phyloP scores from a whole-genome alignment of 805 yeast genomes.

The Yamadazyma endophytica region DNA sequence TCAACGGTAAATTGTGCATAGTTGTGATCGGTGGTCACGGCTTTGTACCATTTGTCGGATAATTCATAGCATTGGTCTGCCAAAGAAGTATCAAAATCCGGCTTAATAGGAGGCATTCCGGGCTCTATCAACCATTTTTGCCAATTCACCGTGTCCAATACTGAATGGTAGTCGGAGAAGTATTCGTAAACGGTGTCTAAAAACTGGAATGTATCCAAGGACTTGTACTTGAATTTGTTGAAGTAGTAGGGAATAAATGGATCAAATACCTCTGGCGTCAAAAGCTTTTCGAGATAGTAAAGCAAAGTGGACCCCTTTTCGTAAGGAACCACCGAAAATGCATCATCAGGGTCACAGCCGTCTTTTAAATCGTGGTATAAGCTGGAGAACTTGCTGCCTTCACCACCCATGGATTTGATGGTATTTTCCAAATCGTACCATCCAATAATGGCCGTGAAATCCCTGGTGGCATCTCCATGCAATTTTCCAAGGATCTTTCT shows the following conservation, averaged over 20 bases:
- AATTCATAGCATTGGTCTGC: conserved; percentile 68
- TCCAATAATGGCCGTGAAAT: conserved; percentile 80
- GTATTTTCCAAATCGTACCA: conserved; percentile 77
- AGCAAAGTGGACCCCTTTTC: conserved; percentile 85
- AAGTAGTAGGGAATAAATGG: conserved; percentile 80
- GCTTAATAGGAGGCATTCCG: conserved; percentile 83
- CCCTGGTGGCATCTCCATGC: conserved; percentile 77
- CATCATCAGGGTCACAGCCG: conserved; percentile 80
- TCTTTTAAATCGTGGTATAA: conserved; percentile 70
- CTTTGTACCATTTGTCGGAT: conserved; percentile 60
- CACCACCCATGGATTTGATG: conserved; percentile 58
- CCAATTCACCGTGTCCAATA: conserved; percentile 79
- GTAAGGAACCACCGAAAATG: conserved; percentile 83
- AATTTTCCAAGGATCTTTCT: conserved; percentile 73
- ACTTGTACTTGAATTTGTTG: conserved; percentile 58
- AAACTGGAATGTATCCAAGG: conserved; percentile 80
- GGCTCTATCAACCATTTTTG: conserved; percentile 74
- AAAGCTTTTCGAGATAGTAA: conserved; percentile 62
- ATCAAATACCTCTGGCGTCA: conserved; percentile 65
- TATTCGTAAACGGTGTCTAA: conserved; percentile 70
- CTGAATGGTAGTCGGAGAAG: conserved; percentile 42
- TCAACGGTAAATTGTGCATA: conserved; percentile 33
- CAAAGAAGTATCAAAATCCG: conserved; percentile 71
- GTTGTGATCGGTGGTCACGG: conserved; percentile 19
- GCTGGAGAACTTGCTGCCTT: conserved; percentile 49